A percentile compares a stretch with the other conserved stretches of the same genome.
These are phyloP conservation scores for Aspergillus sp. DNA, from an alignment of 2,329 filamentous ascomycete genomes.

Conservation along the genomic window DNA sequence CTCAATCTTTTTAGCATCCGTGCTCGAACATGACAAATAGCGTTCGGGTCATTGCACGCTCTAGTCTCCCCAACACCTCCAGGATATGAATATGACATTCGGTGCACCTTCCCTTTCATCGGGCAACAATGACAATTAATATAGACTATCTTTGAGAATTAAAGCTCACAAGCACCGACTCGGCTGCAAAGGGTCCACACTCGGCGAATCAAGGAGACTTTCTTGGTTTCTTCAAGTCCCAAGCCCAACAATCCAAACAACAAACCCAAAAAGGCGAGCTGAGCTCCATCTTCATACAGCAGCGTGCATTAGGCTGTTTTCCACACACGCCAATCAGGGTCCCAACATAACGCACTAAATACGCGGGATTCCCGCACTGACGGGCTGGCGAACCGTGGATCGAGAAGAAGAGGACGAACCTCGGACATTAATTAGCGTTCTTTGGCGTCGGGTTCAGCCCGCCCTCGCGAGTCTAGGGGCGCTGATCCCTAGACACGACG, in stretches of 20 bases:
- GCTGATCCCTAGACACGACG: not conserved
- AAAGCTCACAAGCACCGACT: no score
- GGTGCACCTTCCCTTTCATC: no score
- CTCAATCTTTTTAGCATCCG: no score
- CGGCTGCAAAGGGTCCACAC: no score
- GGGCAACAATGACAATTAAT: no score
- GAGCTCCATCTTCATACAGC: not conserved
- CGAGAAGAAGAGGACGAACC: not conserved
- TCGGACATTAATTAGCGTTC: not conserved
- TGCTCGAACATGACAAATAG: no score
- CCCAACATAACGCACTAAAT: not conserved
- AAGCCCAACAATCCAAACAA: not conserved
- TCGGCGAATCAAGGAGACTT: no score
- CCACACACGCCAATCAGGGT: not conserved
- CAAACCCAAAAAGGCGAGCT: not conserved
- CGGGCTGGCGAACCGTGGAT: not conserved
- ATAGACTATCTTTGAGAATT: no score
- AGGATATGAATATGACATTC: no score
- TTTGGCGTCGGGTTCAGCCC: constrained; percentile 4
- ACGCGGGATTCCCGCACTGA: not conserved
- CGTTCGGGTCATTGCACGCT: no score
- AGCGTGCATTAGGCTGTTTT: not conserved
- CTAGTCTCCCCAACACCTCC: no score
- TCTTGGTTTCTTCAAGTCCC: no score
- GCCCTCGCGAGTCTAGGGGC: not conserved